Evolutionary conservation across 352 stramenopile genomes (phyloP), one percentile per base, ranked within the genome.

Genomic region (Globisporangium middletonii): DNA sequence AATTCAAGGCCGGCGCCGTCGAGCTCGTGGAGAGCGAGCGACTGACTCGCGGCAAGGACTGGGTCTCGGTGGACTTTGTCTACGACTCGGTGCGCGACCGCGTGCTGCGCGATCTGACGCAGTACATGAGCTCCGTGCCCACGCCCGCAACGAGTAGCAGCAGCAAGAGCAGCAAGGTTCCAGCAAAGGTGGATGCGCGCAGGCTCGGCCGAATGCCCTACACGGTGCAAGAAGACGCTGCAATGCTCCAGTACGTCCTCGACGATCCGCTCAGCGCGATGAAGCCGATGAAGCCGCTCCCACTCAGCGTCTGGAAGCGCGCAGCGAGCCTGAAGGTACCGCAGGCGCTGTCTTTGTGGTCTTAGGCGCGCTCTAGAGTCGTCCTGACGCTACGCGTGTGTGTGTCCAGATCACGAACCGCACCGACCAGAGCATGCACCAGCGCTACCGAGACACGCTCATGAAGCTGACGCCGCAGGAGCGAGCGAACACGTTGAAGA

Each of bases 401-500:
- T 2, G 26, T 37, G 16, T 50, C 0, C 42, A 72, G 47, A 59
- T 88, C n/a, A 78, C 69, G 9, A 12, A 41, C 0, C 79, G 79
- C 43, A 66, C 71, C 1, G 53, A 54, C 0, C 52, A 63, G 18
- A 88, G 79, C 33, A 86, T 89, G 79, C 67, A 76, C 51, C 66
- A 86, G 38, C 77, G 67, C 43, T 87, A 76, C 50, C 59, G 70
- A 19, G 85, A 82, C 55, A 44, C 75, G 3, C 47, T 88, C 46
- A 50, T 63, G 51, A 55, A 41, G 50, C 72, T 76, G 51, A 86
- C 73, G 1, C 55, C 53, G 11, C 55, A 50, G 1, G 66, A 88
- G 48, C 75, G 73, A 42, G 55, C 59, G n/a, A 41, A 55, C 4
- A 60, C 74, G 26, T 53, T 79, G 53, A 1, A 59, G 30, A 53